These are phyloP conservation scores for Nicotiana undulata DNA, from an alignment of 257 asterid species.

Conservation along the genomic window DNA sequence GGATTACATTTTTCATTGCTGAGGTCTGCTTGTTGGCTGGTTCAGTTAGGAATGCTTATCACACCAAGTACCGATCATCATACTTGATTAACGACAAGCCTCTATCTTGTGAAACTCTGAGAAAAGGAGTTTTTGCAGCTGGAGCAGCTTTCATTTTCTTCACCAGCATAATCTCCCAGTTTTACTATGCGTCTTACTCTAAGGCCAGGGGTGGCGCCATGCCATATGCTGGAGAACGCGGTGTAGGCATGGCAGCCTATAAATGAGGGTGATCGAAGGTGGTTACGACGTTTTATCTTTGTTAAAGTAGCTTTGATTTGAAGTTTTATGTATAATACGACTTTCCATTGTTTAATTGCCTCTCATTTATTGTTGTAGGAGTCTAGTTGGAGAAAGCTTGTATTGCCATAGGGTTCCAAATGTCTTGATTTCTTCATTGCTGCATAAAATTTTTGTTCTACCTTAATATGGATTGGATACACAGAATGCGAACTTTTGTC, in stretches of 20 bases:
- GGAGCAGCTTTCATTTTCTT: slow-evolving; percentile 77
- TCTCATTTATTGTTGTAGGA: slow-evolving; percentile 12
- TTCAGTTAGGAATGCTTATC: slow-evolving; percentile 83
- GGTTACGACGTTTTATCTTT: neutral
- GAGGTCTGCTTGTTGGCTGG: slow-evolving; percentile 87
- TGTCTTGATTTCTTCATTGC: slow-evolving; percentile 11
- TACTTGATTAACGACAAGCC: slow-evolving; percentile 20
- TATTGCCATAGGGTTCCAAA: slow-evolving; percentile 1
- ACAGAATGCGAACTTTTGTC: neutral
- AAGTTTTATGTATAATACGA: neutral
- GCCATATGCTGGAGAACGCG: slow-evolving; percentile 50
- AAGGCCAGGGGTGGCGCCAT: slow-evolving; percentile 38
- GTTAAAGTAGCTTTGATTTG: neutral
- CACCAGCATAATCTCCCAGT: slow-evolving; percentile 66
- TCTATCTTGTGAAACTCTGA: slow-evolving; percentile 78
- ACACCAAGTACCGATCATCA: slow-evolving; percentile 55
- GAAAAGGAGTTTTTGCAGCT: slow-evolving; percentile 91
- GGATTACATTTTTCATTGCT: slow-evolving; percentile 71
- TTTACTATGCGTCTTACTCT: slow-evolving; percentile 55
- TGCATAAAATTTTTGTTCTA: neutral
- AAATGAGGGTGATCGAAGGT: slow-evolving; percentile 27
- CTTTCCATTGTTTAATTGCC: slow-evolving; percentile 4
- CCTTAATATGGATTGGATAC: neutral
- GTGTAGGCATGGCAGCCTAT: slow-evolving; percentile 66
- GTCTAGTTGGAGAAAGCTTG: slow-evolving; percentile 15